These are phyloP conservation scores for Apophysomyces ossiformis DNA, from an alignment of 371 early-diverging fungal genomes.

Conservation along the genomic window DNA sequence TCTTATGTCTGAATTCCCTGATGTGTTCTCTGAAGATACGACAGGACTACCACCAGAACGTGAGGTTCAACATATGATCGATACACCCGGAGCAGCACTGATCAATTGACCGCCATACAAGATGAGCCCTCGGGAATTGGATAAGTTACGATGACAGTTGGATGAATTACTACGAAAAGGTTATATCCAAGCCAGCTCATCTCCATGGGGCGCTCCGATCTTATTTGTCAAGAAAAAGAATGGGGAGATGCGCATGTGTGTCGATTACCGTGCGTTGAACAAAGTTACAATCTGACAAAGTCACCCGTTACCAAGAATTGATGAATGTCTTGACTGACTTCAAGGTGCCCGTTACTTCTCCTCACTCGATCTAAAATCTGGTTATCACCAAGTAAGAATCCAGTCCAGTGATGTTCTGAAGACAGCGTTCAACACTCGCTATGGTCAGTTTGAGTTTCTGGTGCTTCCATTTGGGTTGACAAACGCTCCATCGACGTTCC, in stretches of 20 bases:
- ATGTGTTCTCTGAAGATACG: neutral
- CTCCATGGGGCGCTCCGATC: slow-evolving; percentile 28
- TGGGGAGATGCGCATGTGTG: slow-evolving; percentile 39
- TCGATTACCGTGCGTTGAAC: slow-evolving; percentile 38
- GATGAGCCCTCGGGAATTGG: slow-evolving; percentile 36
- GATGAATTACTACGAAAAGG: slow-evolving; percentile 17
- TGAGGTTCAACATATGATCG: slow-evolving; percentile 1
- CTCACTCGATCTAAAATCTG: slow-evolving; percentile 17
- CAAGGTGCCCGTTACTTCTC: slow-evolving; percentile 21
- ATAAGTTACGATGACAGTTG: slow-evolving; percentile 24
- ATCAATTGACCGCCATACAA: slow-evolving; percentile 24
- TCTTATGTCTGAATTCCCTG: neutral
- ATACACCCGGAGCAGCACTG: slow-evolving; percentile 12
- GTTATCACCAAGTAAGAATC: slow-evolving; percentile 22
- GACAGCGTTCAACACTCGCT: slow-evolving; percentile 35
- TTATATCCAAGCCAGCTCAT: slow-evolving; percentile 14
- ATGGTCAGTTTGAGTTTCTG: slow-evolving; percentile 49
- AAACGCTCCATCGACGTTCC: slow-evolving; percentile 23
- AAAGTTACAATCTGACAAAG: slow-evolving; percentile 38
- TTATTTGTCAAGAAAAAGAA: slow-evolving; percentile 54
- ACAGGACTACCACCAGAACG: neutral
- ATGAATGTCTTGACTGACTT: slow-evolving; percentile 39
- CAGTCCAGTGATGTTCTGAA: slow-evolving; percentile 23
- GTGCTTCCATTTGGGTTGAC: slow-evolving; percentile 57
- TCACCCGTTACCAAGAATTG: slow-evolving; percentile 41